Base-by-base conservation (phyloP, 2,329 filamentous ascomycete species). In the Thelonectria blattea region DNA sequence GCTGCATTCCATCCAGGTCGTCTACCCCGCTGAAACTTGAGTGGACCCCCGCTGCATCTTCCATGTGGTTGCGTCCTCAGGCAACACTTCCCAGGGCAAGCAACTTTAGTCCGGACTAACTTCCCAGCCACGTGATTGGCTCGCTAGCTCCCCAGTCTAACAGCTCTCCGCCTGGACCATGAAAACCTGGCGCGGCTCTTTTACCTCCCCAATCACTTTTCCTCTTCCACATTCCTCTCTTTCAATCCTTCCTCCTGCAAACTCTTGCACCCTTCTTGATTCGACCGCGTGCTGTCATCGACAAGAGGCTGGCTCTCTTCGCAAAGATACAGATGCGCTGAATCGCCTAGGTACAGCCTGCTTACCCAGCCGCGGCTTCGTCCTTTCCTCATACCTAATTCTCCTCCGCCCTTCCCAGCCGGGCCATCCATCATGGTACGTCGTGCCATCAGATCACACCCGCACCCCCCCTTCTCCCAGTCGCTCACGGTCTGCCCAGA, bases 401-500 rank as follows among this genome's bases (percentile, higher is more conserved):
- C 27, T 34, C 42, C 47, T 17, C 41, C 49, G 17, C 53, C 12
- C 32, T 27, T 12, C 48, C 37, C 17, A 20, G 39, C 30, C 27
- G 20, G 22, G 18, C 22, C 50, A 37, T 45, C 46, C 57, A 71
- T 55, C 58, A 71, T 71, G 69, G 69, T 71, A 67, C 56, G 69
- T 60, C 8, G 27, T 30, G 27, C 27, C 27, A 30, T 30, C 27
- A 30, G 27, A 30, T 30, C 27, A 30, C 27, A 30, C 27, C 5
- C 27, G 27, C 27, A 30, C 5, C 2, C 5, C 27, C 27, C 27
- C 27, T 58, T 41, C 46, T 54, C 48, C 47, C 60, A 60, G 58
- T 50, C 54, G 49, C 66, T 70, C 41, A 70, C 63, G 51, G 34
- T 20, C 49, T 37, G 55, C 42, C 46, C 75, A 90, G 87, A 85